These are phyloP conservation scores for Penicillium sp. DNA, from an alignment of 2,329 filamentous ascomycete genomes.

Conservation along the genomic window DNA sequence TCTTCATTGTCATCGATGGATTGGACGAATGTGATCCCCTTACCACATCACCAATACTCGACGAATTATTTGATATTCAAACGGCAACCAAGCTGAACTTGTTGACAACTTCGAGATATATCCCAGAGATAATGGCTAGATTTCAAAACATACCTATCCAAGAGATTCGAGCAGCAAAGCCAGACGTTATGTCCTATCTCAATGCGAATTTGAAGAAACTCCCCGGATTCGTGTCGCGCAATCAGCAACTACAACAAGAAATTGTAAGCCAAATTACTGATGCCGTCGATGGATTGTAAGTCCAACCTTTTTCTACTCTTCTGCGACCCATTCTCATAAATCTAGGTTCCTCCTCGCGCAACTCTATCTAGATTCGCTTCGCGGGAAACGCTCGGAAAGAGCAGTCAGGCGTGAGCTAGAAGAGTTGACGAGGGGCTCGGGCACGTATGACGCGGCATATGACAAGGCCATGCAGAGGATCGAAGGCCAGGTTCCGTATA, in stretches of 20 bases:
- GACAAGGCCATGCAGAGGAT: neutral
- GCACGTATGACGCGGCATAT: neutral
- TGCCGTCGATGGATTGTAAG: slow-evolving; percentile 14
- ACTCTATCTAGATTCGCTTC: slow-evolving; percentile 6
- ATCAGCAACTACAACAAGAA: slow-evolving; percentile 12
- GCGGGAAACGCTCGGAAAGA: slow-evolving; percentile 17
- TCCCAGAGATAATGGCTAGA: slow-evolving; percentile 7
- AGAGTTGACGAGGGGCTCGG: neutral
- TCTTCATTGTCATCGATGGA: slow-evolving; percentile 20
- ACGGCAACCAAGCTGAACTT: neutral
- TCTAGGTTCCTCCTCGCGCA: slow-evolving; percentile 14
- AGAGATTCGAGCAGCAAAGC: neutral
- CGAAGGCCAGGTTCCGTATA: slow-evolving; percentile 3
- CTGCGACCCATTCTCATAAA: too few relatives aligned
- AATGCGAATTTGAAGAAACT: neutral
- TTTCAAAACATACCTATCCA: neutral
- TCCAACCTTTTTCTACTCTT: too few relatives aligned
- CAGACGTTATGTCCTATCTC: neutral
- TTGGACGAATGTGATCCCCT: slow-evolving; percentile 18
- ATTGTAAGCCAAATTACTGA: slow-evolving; percentile 14
- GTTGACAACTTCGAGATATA: slow-evolving; percentile 13
- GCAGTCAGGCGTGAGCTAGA: neutral
- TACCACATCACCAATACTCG: neutral
- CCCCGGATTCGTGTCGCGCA: slow-evolving; percentile 3
- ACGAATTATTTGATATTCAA: slow-evolving; percentile 3